These are phyloP conservation scores for Botrytis cinerea DNA, from an alignment of 2,329 filamentous ascomycete genomes.

Conservation along the genomic window DNA sequence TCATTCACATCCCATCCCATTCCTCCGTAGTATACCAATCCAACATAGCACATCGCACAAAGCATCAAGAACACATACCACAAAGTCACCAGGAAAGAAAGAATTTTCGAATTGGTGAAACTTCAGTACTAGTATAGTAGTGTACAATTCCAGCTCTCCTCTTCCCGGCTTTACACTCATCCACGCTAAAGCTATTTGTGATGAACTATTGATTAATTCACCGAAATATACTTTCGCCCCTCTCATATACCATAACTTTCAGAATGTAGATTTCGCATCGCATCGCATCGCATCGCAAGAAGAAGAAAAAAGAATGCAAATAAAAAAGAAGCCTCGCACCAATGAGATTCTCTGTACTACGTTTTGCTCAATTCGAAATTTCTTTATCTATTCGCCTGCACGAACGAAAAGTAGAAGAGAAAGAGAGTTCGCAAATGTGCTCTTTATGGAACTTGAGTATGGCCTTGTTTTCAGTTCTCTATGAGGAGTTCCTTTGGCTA, in stretches of 20 bases:
- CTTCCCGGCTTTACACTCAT: neutral
- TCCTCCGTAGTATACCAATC: neutral
- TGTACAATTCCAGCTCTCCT: neutral
- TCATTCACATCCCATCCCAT: neutral
- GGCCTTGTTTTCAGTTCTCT: neutral
- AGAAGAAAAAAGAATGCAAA: conserved; percentile 5
- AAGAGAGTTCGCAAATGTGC: neutral
- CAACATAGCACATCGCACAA: neutral
- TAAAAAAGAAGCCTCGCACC: neutral
- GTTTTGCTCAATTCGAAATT: neutral
- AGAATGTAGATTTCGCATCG: neutral
- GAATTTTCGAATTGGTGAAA: neutral
- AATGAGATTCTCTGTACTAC: neutral
- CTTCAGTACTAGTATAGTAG: conserved; percentile 3
- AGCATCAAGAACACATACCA: neutral
- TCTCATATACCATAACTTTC: neutral
- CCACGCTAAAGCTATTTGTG: neutral
- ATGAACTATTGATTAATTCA: neutral
- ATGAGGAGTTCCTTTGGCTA: neutral
- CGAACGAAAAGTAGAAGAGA: neutral
- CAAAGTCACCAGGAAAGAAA: neutral
- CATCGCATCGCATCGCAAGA: neutral
- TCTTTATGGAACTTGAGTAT: neutral
- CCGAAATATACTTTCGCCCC: neutral
- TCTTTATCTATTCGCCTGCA: neutral